Conservation (phyloP, 1,139 yeast genomes). For the Candida gigantensis region DNA sequence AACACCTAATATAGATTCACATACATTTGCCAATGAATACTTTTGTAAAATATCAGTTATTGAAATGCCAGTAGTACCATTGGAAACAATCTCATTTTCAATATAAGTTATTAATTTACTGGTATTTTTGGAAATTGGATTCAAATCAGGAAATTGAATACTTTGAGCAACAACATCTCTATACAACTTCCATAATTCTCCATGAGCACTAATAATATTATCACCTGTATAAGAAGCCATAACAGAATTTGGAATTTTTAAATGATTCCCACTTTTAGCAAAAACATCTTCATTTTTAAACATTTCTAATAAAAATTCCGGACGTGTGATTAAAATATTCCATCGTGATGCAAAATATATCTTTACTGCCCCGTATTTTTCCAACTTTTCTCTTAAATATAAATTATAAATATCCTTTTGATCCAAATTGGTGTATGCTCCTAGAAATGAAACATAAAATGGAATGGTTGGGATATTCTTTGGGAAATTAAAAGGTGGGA, state of each 20-base stretch:
- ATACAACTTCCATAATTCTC: constrained; percentile 52
- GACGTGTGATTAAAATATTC: constrained; percentile 57
- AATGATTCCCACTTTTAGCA: constrained; percentile 63
- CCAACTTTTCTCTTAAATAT: constrained; percentile 43
- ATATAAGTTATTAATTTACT: constrained; percentile 22
- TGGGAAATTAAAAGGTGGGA: constrained; percentile 37
- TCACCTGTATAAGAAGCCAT: constrained; percentile 62
- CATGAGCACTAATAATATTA: constrained; percentile 63
- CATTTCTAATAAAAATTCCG: constrained; percentile 47
- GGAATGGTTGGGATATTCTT: constrained; percentile 60
- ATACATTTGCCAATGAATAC: constrained; percentile 51
- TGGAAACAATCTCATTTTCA: constrained; percentile 9
- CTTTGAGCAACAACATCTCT: constrained; percentile 49
- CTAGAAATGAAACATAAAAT: constrained; percentile 57
- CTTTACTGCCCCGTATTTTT: constrained; percentile 58
- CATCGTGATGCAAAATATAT: constrained; percentile 64
- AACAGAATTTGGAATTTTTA: constrained; percentile 58
- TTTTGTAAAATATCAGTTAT: constrained; percentile 49
- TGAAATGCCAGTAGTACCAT: constrained; percentile 16
- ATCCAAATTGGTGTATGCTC: constrained; percentile 46
- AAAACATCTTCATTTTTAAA: constrained; percentile 51
- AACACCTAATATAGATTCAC: constrained; percentile 52
- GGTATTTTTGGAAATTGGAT: constrained; percentile 37
- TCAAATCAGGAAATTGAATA: constrained; percentile 50
- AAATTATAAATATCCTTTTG: constrained; percentile 48